phyloP scores from a whole-genome alignment of 441 rosid species.

The Brassica balearica region DNA sequence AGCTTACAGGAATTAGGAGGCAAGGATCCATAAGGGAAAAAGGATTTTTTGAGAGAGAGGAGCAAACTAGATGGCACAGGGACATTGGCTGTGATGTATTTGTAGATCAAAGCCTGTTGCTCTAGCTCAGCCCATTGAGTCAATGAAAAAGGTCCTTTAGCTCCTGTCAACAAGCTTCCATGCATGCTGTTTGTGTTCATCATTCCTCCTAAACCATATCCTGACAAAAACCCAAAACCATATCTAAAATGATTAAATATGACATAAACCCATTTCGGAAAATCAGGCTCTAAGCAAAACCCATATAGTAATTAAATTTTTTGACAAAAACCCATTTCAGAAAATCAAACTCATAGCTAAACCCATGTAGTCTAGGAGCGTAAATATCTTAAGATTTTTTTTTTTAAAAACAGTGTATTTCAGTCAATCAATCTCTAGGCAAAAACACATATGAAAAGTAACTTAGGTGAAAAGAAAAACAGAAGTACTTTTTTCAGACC shows the following conservation, averaged over 20 bases:
- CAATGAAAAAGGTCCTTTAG: conserved; percentile 63
- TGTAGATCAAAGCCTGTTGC: conserved; percentile 83
- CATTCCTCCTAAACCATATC: conserved; percentile 38
- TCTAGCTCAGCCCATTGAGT: conserved; percentile 81
- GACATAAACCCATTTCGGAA: not conserved
- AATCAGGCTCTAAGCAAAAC: not conserved
- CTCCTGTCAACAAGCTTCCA: conserved; percentile 48
- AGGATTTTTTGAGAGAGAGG: conserved; percentile 60
- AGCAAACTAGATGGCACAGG: conserved; percentile 70
- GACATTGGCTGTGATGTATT: conserved; percentile 60
- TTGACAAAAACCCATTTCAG: conserved; percentile 11
- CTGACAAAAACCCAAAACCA: conserved; percentile 29
- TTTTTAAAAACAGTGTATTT: not conserved
- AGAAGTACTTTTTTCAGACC: conserved; percentile 29
- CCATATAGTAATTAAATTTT: not conserved
- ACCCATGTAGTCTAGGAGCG: conserved; percentile 28
- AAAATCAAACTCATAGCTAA: not conserved
- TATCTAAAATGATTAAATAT: not conserved
- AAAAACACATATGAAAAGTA: conserved; percentile 33
- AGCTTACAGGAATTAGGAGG: conserved; percentile 61
- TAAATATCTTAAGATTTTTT: not conserved
- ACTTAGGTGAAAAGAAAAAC: conserved; percentile 5
- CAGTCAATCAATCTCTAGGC: not conserved
- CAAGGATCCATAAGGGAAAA: conserved; percentile 50
- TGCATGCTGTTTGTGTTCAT: conserved; percentile 49